Percentiles rank a stretch among this genome's conserved stretches.
Conservation (phyloP, 2,329 filamentous ascomycete genomes). For the Diaporthe destruens region DNA sequence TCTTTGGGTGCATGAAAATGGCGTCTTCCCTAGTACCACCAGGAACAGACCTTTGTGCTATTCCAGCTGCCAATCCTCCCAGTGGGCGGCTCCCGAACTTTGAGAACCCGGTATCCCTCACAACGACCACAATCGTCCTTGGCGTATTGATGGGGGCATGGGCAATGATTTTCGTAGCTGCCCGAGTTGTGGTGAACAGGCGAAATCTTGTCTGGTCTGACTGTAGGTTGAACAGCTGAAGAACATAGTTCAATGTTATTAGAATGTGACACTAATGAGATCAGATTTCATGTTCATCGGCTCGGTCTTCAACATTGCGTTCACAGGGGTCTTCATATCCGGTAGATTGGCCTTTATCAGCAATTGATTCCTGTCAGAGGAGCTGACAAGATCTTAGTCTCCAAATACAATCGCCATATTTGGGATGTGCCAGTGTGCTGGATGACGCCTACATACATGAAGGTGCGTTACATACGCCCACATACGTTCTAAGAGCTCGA, state of each 20-base stretch:
- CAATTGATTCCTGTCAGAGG: neutral
- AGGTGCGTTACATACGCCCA: neutral
- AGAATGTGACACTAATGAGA: neutral
- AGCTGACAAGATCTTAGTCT: neutral
- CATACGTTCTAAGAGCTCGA: no score
- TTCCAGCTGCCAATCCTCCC: neutral
- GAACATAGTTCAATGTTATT: neutral
- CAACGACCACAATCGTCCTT: neutral
- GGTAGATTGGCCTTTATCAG: neutral
- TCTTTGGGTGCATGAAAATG: neutral
- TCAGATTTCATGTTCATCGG: neutral
- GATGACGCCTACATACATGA: neutral
- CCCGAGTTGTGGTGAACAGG: neutral
- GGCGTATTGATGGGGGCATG: neutral
- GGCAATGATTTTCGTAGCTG: neutral
- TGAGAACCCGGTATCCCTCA: neutral
- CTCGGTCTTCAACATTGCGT: neutral
- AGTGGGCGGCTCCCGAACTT: neutral
- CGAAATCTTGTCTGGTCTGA: conserved; percentile 8
- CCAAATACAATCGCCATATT: conserved; percentile 12
- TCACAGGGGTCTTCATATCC: neutral
- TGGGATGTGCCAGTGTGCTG: conserved; percentile 20
- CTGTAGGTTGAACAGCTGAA: neutral
- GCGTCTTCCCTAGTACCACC: neutral
- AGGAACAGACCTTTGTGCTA: neutral